Percentiles rank a stretch among this genome's conserved stretches.
phyloP scores from a whole-genome alignment of 768 basidiomycete species.

The Amanita rubescens region DNA sequence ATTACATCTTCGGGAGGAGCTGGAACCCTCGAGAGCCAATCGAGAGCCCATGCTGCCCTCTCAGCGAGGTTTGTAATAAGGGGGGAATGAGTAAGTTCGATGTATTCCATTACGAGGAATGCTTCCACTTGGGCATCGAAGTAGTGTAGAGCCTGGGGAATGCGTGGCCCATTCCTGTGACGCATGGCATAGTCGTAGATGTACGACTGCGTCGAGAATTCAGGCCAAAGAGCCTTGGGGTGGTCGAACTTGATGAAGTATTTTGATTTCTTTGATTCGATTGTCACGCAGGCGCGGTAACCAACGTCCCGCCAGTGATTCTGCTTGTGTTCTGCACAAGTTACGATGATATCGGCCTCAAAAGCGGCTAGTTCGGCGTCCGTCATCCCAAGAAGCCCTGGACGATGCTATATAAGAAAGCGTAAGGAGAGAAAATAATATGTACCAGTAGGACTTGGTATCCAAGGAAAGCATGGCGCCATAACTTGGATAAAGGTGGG shows the following conservation, averaged over 20 bases:
- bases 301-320: too few relatives aligned
- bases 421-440: too few relatives aligned
- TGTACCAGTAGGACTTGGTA: too few relatives aligned
- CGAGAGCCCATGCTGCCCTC: constrained; percentile 15
- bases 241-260: neutral
- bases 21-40: constrained; percentile 18
- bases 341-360: too few relatives aligned
- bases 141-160: too few relatives aligned
- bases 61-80: too few relatives aligned
- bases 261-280: too few relatives aligned
- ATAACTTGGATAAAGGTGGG: too few relatives aligned
- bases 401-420: neutral
- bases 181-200: constrained; percentile 15
- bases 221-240: constrained; percentile 5
- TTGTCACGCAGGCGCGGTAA: too few relatives aligned
- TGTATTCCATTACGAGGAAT: constrained; percentile 22
- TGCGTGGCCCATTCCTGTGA: constrained; percentile 16
- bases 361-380: neutral
- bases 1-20: constrained; percentile 14
- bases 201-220: constrained; percentile 15
- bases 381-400: neutral
- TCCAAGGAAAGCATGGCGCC: too few relatives aligned
- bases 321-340: too few relatives aligned
- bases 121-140: constrained; percentile 9
- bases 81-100: too few relatives aligned